phyloP scores from a whole-genome alignment of 2,329 filamentous ascomycete genomes.

The Colletotrichum spaethianum region DNA sequence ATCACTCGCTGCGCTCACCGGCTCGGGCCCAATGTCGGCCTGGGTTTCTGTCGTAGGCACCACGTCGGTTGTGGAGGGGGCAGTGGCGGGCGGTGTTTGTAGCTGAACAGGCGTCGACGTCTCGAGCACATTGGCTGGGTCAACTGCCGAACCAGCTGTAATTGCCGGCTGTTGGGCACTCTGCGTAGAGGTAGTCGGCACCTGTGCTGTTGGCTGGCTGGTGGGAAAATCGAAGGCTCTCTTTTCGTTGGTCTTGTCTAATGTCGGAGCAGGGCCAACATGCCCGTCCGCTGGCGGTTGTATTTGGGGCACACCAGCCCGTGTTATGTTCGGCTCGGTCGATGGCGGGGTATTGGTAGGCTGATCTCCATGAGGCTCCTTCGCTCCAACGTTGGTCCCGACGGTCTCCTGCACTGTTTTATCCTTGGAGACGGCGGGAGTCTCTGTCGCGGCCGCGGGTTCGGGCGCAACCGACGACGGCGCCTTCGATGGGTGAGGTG shows the following conservation, averaged over 20 bases:
- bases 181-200: background rate
- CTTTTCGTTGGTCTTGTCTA: background rate
- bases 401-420: background rate
- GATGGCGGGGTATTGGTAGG: conserved; percentile 35
- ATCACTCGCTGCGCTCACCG: background rate
- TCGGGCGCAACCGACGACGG: conserved; percentile 31
- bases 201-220: background rate
- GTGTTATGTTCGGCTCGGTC: background rate
- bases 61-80: background rate
- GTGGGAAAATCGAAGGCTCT: background rate
- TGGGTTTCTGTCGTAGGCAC: conserved; percentile 12
- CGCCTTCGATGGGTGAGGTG: conserved; percentile 51
- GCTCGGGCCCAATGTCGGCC: background rate
- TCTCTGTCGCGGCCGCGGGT: conserved; percentile 18
- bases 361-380: conserved; percentile 1
- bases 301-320: background rate
- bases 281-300: conserved; percentile 1
- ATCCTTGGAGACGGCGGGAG: background rate
- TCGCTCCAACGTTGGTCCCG: background rate
- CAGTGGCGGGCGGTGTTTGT: conserved; percentile 33
- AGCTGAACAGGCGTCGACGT: conserved; percentile 27
- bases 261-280: background rate
- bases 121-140: background rate
- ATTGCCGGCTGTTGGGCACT: background rate
- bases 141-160: background rate